Base-by-base conservation (phyloP, 1,284 basidiomycete species). In the Papiliotrema nemorosa region DNA sequence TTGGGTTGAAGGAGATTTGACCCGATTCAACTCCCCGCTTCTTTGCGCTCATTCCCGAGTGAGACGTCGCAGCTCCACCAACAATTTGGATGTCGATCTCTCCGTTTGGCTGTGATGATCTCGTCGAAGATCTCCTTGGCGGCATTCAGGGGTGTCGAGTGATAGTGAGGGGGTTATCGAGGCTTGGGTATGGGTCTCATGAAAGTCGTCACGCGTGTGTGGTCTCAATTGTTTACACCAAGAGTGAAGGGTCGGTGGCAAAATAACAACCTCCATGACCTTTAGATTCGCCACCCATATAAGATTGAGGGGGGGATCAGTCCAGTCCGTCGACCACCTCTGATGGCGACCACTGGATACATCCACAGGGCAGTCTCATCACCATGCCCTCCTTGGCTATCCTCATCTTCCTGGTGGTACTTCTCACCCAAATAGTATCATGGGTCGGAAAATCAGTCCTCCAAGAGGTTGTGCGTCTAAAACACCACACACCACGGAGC, bases 371-470 rank as follows among this genome's bases (percentile, higher is more conserved):
- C 7, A 14, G 29, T 31, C 14, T 31, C 2, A 14, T 13, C 53
- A 56, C 36, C 25, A 67, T 66, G 64, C 45, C 54, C 22, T 72
- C 76, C 50, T 81, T 94, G 50, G 83, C 90, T 38, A 63, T 90
- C 42, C 81, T 86, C 34, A 86, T 94, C 55, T 89, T 96, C 67
- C 70, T 80, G 22, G 79, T 91, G 53, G 87, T 90, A 26, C 83
- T 93, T 61, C 60, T 88, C 53, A 85, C 87, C 6, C 86, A 92
- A 69, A 77, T 89, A 57, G 80, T 94, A 55, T 82, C 84, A 49
- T 93, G 90, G 90, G 81, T 93, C 52, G 91, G 91, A 46, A 82
- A 89, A 69, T 82, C 85, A 18, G 85, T 88, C 21, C 79, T 96
- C 16, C 80, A 87, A 53, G 85, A 88, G 50, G 70, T 84, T 52